phyloP scores from a whole-genome alignment of 352 stramenopile genomes.

The Globisporangium orthogonon region DNA sequence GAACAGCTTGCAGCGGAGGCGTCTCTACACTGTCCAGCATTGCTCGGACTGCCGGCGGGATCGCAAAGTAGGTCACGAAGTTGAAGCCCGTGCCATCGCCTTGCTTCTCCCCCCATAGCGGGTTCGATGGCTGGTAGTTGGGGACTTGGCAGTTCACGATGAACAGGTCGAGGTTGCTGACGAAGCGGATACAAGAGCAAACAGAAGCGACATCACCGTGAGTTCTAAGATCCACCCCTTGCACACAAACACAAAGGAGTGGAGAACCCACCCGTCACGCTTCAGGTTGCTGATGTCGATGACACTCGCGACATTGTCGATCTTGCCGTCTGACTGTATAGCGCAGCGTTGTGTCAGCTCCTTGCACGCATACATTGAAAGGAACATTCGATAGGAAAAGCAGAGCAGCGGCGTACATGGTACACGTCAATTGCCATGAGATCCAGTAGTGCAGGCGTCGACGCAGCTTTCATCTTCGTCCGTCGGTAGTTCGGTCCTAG shows the following conservation, averaged over 20 bases:
- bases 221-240: neutral
- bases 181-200: conserved; percentile 5
- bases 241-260: neutral
- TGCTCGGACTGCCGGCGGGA: conserved; percentile 43
- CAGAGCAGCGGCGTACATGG: conserved; percentile 20
- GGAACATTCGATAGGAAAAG: neutral
- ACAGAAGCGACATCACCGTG: neutral
- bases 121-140: conserved; percentile 80
- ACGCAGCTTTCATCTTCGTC: conserved; percentile 66
- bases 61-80: conserved; percentile 77
- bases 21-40: conserved; percentile 34
- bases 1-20: conserved; percentile 41
- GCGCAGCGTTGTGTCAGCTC: neutral
- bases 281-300: conserved; percentile 50
- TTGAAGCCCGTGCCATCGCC: conserved; percentile 71
- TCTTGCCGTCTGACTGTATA: conserved; percentile 51
- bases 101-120: conserved; percentile 74
- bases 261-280: conserved; percentile 16
- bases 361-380: neutral
- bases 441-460: conserved; percentile 42
- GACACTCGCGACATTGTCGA: conserved; percentile 69
- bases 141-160: conserved; percentile 84
- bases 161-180: conserved; percentile 47
- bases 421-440: conserved; percentile 74
- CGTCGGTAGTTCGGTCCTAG: conserved; percentile 70